Evolutionary conservation across 2,329 filamentous ascomycete species (phyloP), one percentile per base, ranked within the genome.

Genomic region (Aspergillus sp.): DNA sequence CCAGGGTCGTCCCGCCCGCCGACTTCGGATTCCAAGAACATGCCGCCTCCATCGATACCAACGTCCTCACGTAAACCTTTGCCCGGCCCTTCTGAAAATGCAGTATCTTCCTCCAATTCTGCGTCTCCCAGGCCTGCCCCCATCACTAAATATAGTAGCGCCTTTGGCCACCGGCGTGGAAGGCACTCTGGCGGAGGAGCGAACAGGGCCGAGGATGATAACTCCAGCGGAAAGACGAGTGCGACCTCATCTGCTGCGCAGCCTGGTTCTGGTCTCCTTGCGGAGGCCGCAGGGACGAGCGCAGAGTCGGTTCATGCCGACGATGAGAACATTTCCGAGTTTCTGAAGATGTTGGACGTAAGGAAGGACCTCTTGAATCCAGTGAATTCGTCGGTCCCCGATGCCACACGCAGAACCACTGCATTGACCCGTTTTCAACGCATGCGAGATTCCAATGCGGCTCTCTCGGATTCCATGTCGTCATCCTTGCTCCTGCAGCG

Each of bases 301-400:
- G 72, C 68, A 2, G 78, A 75, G 17, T 80, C 53, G 68, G 78
- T 69, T 68, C 83, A 52, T 68, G 83, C 80, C 0, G 89, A 96
- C 46, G 86, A 93, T 49, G 85, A 94, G 48, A 88, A 91, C 42
- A 93, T 98, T 25, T 86, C 84, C 0, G 86, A 93, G 32, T 98
- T 96, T 48, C 64, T 98, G 40, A 93, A 93, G 49, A 72, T 86
- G 40, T 69, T 98, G 5, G 89, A 96, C 39, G 80, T 78, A 48
- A 84, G 84, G 54, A 93, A 88, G 58, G 89, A 86, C 57, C 83
- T 95, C 36, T 79, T 86, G 41, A 67, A 69, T 29, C 69, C 75
- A 11, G 78, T 73, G 46, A 77, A 74, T 40, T 58, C 64, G 22
- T 58, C 62, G 12, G 57, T 66, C 6, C 72, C 76, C 6, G 80